phyloP scores from a whole-genome alignment of 1,139 yeast species.

The Hansenula anomala region DNA sequence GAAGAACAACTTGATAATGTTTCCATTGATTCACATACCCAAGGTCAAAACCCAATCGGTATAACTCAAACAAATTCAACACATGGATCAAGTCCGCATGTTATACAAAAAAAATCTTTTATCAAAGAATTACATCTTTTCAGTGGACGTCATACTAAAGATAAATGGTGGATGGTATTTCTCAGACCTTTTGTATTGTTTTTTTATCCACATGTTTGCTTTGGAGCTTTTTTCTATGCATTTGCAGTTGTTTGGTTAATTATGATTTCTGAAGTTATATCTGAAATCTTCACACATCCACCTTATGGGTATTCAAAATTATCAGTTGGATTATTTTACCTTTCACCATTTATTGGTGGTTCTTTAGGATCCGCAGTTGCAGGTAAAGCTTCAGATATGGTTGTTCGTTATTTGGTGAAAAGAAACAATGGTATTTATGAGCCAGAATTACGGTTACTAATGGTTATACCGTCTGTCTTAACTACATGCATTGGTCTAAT shows the following conservation, averaged over 20 bases:
- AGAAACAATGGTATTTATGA: conserved; percentile 53
- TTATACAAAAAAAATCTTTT: conserved; percentile 2
- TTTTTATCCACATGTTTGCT: conserved; percentile 49
- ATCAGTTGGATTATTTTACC: conserved; percentile 51
- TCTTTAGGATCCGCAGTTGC: conserved; percentile 51
- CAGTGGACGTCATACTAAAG: conserved; percentile 43
- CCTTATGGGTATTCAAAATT: conserved; percentile 46
- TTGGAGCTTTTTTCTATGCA: conserved; percentile 48
- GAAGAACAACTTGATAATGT: neutral
- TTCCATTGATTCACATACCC: neutral
- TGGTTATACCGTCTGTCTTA: conserved; percentile 46
- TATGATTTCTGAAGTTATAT: conserved; percentile 53
- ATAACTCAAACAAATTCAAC: neutral
- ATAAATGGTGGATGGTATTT: conserved; percentile 55
- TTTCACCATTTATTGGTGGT: conserved; percentile 58
- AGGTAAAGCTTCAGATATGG: conserved; percentile 45
- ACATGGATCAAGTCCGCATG: neutral
- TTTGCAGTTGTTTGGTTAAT: conserved; percentile 63
- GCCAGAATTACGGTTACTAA: conserved; percentile 55
- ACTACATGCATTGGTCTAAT: conserved; percentile 48
- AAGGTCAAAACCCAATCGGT: neutral
- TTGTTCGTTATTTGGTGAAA: conserved; percentile 34
- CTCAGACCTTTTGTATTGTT: conserved; percentile 48
- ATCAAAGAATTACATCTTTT: conserved; percentile 8
- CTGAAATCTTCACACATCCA: conserved; percentile 40